Conservation (phyloP, 1,284 basidiomycete species). For the Anthracocystis walkeri region DNA sequence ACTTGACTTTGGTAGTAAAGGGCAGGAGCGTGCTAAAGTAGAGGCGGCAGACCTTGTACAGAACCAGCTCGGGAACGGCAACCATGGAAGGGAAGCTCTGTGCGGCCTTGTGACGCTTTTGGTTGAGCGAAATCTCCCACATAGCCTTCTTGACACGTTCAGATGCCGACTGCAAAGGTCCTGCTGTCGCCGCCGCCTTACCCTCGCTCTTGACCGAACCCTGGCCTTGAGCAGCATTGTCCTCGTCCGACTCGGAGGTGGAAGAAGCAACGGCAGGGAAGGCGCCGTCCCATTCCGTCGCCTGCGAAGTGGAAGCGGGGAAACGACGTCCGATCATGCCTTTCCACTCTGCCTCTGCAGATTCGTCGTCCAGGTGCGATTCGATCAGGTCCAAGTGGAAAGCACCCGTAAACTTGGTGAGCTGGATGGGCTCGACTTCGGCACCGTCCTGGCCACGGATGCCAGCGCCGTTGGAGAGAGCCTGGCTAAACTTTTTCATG, state of each 20-base stretch:
- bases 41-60: slow-evolving; percentile 54
- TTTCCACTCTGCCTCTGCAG: slow-evolving; percentile 36
- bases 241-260: slow-evolving; percentile 24
- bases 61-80: slow-evolving; percentile 47
- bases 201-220: slow-evolving; percentile 15
- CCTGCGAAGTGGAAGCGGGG: slow-evolving; percentile 22
- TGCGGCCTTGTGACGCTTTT: slow-evolving; percentile 41
- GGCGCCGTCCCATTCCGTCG: slow-evolving; percentile 16
- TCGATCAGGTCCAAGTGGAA: slow-evolving; percentile 48
- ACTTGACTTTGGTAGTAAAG: slow-evolving; percentile 49
- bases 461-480: slow-evolving; percentile 39
- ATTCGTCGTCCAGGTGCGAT: slow-evolving; percentile 42
- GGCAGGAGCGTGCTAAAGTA: slow-evolving; percentile 53
- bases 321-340: slow-evolving; percentile 38
- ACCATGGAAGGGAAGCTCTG: slow-evolving; percentile 51
- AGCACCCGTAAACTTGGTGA: slow-evolving; percentile 46
- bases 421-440: slow-evolving; percentile 27
- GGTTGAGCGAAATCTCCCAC: slow-evolving; percentile 50
- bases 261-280: slow-evolving; percentile 9
- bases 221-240: slow-evolving; percentile 4
- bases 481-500: slow-evolving; percentile 45
- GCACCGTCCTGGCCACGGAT: slow-evolving; percentile 33
- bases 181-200: neutral
- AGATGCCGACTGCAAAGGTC: slow-evolving; percentile 13
- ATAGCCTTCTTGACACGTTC: slow-evolving; percentile 31